These are phyloP conservation scores for Boletellus dicymbophilus DNA, from an alignment of 1,284 basidiomycete species.

Conservation along the genomic window DNA sequence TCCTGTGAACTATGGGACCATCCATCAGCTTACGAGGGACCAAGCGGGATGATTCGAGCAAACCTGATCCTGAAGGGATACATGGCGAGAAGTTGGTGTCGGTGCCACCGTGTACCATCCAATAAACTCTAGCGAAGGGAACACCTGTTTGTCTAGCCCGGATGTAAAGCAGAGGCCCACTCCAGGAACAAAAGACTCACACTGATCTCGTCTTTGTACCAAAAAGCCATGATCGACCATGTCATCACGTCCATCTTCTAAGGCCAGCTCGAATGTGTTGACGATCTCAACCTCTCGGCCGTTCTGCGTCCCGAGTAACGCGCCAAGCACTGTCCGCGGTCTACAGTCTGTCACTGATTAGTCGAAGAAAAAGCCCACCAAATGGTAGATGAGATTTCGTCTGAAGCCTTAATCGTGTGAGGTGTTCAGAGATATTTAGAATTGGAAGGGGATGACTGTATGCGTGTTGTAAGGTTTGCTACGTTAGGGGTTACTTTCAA, in stretches of 20 bases:
- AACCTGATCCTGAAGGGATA: slow-evolving; percentile 86
- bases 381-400: slow-evolving; percentile 63
- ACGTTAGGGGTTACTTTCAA: slow-evolving; percentile 7
- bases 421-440: slow-evolving; percentile 95
- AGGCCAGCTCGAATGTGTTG: slow-evolving; percentile 91
- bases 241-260: slow-evolving; percentile 50
- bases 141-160: slow-evolving; percentile 90
- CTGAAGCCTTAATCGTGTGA: slow-evolving; percentile 83
- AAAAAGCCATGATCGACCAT: slow-evolving; percentile 83
- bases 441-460: slow-evolving; percentile 93
- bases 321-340: slow-evolving; percentile 75
- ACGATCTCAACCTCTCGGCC: slow-evolving; percentile 96
- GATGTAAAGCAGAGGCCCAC: slow-evolving; percentile 7
- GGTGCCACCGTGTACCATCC: slow-evolving; percentile 94
- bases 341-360: neutral
- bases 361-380: slow-evolving; percentile 44
- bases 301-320: slow-evolving; percentile 91
- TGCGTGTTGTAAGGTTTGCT: slow-evolving; percentile 14
- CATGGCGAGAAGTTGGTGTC: slow-evolving; percentile 71
- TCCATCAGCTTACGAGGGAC: neutral
- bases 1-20: slow-evolving; percentile 55
- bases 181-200: slow-evolving; percentile 47
- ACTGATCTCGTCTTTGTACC: slow-evolving; percentile 84
- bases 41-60: slow-evolving; percentile 12
- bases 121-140: slow-evolving; percentile 94